A percentile compares a stretch with the other conserved stretches of the same genome.
These are phyloP conservation scores for Fusarium poae DNA, from an alignment of 2,329 filamentous ascomycete genomes.

Conservation along the genomic window DNA sequence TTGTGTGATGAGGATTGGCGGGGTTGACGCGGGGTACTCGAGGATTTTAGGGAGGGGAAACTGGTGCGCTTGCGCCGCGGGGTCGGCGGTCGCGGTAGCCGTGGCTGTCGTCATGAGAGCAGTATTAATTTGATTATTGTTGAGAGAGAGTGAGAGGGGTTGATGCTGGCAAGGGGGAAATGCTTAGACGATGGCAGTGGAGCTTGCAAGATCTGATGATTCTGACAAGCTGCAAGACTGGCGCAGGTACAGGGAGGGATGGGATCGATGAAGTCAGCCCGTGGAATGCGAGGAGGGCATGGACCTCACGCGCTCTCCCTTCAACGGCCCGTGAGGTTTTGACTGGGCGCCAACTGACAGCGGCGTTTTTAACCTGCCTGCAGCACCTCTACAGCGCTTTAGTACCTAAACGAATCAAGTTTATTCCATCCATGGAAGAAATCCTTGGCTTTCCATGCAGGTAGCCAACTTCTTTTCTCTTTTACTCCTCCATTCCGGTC, in stretches of 20 bases:
- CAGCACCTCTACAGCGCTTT: neutral
- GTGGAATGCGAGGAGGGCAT: conserved; percentile 20
- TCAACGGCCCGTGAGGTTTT: conserved; percentile 43
- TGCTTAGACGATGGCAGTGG: conserved; percentile 22
- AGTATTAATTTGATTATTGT: conserved; percentile 8
- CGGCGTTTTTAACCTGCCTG: conserved; percentile 26
- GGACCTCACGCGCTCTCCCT: conserved; percentile 17
- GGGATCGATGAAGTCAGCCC: conserved; percentile 41
- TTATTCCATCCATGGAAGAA: conserved; percentile 4
- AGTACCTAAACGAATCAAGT: conserved; percentile 30
- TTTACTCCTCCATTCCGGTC: conserved; percentile 13
- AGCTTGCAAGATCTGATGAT: conserved; percentile 26
- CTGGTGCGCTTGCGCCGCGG: conserved; percentile 45
- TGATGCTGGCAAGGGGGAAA: conserved; percentile 13
- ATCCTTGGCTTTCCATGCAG: conserved; percentile 11
- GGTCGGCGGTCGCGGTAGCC: conserved; percentile 33
- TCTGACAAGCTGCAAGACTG: conserved; percentile 41
- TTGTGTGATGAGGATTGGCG: conserved; percentile 83
- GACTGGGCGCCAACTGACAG: conserved; percentile 35
- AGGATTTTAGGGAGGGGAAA: conserved; percentile 75
- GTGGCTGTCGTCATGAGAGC: conserved; percentile 28
- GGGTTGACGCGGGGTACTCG: conserved; percentile 68
- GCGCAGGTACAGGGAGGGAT: conserved; percentile 45
- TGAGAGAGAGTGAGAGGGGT: conserved; percentile 7
- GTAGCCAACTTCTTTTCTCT: conserved; percentile 15